Evolutionary conservation across 2,329 filamentous ascomycete genomes (phyloP).

Genomic region (Fusarium austroafricanum): DNA sequence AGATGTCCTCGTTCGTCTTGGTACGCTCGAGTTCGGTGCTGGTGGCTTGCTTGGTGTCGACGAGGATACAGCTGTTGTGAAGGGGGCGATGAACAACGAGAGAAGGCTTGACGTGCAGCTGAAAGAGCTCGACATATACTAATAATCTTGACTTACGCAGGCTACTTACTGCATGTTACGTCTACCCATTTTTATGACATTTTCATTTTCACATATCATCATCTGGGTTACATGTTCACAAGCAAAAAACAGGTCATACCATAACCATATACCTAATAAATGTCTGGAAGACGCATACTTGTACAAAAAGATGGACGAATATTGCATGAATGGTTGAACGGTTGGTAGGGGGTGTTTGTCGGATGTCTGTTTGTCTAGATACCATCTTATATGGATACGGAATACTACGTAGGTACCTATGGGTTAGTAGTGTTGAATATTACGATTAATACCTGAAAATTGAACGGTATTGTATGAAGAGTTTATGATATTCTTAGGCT

Average conservation of each 20-base stretch:
- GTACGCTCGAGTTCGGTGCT: conserved; percentile 45
- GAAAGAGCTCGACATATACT: conserved; percentile 53
- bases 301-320: conserved; percentile 14
- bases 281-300: conserved; percentile 29
- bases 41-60: conserved; percentile 45
- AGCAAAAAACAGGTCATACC: not conserved
- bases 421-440: conserved; percentile 24
- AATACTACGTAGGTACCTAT: conserved; percentile 10
- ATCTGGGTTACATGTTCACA: not conserved
- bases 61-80: conserved; percentile 45
- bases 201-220: conserved; percentile 9
- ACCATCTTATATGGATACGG: conserved; percentile 40
- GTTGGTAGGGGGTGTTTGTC: conserved; percentile 30
- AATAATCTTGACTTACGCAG: conserved; percentile 2
- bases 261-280: conserved; percentile 36
- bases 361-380: conserved; percentile 41
- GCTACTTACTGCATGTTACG: not conserved
- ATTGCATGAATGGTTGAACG: conserved; percentile 24
- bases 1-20: conserved; percentile 48
- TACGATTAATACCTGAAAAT: conserved; percentile 20
- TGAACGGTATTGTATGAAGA: not conserved
- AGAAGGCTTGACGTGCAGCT: conserved; percentile 46
- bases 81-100: conserved; percentile 45
- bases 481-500: no score
- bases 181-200: conserved; percentile 1